Evolutionary conservation across 208 protist species (phyloP).

Genomic region (Leishmania arabica): DNA sequence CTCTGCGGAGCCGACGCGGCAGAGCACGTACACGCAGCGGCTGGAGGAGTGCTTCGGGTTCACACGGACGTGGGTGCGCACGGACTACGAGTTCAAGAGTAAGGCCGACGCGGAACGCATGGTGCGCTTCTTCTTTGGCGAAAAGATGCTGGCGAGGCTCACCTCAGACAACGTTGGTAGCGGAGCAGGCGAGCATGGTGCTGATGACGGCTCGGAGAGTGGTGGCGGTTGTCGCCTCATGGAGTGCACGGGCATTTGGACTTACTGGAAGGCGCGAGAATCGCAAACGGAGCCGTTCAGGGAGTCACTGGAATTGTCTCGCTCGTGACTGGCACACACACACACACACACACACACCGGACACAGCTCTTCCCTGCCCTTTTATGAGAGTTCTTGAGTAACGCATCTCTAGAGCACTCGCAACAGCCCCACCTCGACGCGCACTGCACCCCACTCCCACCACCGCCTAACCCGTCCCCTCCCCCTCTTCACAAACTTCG

Average conservation of each 20-base stretch:
- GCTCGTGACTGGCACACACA: background rate
- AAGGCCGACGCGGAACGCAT: slow-evolving; percentile 51
- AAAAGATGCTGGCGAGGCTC: slow-evolving; percentile 27
- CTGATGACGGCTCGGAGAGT: background rate
- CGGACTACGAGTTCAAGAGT: slow-evolving; percentile 76
- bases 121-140: slow-evolving; percentile 86
- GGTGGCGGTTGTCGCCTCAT: slow-evolving; percentile 33
- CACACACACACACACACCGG: slow-evolving; percentile 1
- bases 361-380: background rate
- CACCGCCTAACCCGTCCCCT: background rate
- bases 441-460: background rate
- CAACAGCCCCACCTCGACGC: background rate
- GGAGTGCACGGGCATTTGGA: slow-evolving; percentile 89
- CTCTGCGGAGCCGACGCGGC: slow-evolving; percentile 52
- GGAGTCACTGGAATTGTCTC: background rate
- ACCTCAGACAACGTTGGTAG: slow-evolving; percentile 3
- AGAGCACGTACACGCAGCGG: slow-evolving; percentile 62
- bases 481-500: background rate
- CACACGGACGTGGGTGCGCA: slow-evolving; percentile 67
- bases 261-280: slow-evolving; percentile 44
- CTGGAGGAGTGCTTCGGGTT: slow-evolving; percentile 69
- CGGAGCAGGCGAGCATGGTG: background rate
- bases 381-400: background rate
- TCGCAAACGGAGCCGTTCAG: background rate
- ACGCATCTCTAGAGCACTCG: background rate